These are phyloP conservation scores for Suhomyces choctaworum DNA, from an alignment of 1,139 yeast species.

Conservation along the genomic window DNA sequence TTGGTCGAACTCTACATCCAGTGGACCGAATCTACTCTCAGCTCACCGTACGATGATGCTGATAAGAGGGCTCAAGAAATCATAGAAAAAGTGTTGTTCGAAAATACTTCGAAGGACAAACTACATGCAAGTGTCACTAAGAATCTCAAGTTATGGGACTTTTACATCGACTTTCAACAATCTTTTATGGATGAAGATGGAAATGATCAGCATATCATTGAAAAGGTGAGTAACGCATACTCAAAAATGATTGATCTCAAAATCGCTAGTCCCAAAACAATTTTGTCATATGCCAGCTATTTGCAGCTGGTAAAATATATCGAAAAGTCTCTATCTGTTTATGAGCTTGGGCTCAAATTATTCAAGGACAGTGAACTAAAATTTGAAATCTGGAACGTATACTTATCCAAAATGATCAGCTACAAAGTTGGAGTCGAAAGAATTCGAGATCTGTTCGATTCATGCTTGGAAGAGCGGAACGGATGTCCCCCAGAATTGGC, in stretches of 20 bases:
- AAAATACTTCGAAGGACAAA: conserved; percentile 24
- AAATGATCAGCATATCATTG: conserved; percentile 19
- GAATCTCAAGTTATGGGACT: conserved; percentile 67
- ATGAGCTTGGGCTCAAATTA: conserved; percentile 62
- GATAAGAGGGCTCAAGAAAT: conserved; percentile 55
- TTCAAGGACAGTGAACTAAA: conserved; percentile 60
- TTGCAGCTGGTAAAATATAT: conserved; percentile 50
- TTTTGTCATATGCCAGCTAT: conserved; percentile 67
- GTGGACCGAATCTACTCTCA: conserved; percentile 70
- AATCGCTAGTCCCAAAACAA: conserved; percentile 67
- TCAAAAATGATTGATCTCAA: conserved; percentile 60
- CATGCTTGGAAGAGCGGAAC: conserved; percentile 32
- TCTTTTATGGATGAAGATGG: conserved; percentile 45
- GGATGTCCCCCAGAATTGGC: conserved; percentile 47
- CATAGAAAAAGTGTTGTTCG: conserved; percentile 49
- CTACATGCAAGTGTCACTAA: conserved; percentile 54
- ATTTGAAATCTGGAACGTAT: conserved; percentile 73
- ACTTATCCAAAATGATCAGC: conserved; percentile 52
- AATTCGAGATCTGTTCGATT: conserved; percentile 73
- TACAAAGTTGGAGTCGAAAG: conserved; percentile 46
- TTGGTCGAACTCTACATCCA: conserved; percentile 65
- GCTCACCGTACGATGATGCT: conserved; percentile 30
- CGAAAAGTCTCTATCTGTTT: conserved; percentile 60
- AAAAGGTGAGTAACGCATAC: conserved; percentile 44
- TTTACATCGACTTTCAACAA: conserved; percentile 73